These are phyloP conservation scores for Fraxinus dipetala DNA, from an alignment of 305 asterid species.

Conservation along the genomic window DNA sequence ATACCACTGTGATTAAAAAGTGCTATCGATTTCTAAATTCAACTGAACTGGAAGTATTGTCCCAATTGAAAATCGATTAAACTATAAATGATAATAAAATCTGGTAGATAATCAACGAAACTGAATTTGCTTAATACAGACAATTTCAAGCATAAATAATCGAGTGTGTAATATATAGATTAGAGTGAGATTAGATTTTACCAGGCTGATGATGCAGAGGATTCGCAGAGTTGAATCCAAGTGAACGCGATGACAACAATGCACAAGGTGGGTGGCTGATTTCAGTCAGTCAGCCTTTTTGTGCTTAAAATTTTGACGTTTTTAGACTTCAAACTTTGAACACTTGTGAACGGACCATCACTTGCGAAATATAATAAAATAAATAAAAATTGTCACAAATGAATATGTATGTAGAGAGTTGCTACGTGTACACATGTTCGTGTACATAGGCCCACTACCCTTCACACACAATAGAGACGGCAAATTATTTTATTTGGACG, in stretches of 20 bases:
- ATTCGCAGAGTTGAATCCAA: slow-evolving; percentile 13
- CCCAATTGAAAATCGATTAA: neutral
- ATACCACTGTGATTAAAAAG: neutral
- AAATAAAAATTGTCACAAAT: neutral
- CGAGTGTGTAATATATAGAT: neutral
- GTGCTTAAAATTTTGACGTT: neutral
- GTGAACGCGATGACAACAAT: neutral
- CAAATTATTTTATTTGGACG: no score
- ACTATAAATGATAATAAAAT: slow-evolving; percentile 12
- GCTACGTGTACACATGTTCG: no score
- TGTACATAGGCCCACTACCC: no score
- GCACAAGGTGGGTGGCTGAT: neutral
- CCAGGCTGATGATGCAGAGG: slow-evolving; percentile 13
- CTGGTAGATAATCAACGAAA: neutral
- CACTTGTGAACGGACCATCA: neutral
- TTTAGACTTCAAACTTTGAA: neutral
- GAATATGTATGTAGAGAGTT: neutral
- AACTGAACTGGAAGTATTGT: neutral
- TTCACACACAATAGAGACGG: no score
- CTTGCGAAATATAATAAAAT: neutral
- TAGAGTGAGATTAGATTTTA: neutral
- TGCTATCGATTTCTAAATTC: neutral
- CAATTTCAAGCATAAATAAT: neutral
- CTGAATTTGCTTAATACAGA: neutral
- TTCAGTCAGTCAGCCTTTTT: neutral